These are phyloP conservation scores for Aspergillus fumigatus DNA, from an alignment of 2,329 filamentous ascomycete genomes.

Conservation along the genomic window DNA sequence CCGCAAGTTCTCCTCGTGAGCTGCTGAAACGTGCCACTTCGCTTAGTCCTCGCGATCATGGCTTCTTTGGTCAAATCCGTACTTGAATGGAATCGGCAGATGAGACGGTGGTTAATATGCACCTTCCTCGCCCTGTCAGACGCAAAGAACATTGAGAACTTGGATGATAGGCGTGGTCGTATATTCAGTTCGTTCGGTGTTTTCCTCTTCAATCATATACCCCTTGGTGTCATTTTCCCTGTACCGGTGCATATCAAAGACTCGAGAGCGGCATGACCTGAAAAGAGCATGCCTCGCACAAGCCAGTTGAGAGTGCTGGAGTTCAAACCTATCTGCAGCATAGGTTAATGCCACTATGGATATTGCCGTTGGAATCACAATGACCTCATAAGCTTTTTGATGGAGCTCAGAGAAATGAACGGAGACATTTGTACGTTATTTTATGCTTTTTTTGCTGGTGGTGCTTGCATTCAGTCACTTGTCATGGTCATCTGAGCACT, in stretches of 20 bases:
- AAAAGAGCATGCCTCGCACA: not conserved
- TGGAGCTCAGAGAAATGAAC: not conserved
- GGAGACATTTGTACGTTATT: not conserved
- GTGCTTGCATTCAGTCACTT: not conserved
- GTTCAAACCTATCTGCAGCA: not conserved
- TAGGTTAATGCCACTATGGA: not conserved
- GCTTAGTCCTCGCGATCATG: not conserved
- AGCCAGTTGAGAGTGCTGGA: not conserved
- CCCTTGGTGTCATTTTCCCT: not conserved
- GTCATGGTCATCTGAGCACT: not conserved
- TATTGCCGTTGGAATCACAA: not conserved
- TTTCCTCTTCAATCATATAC: conserved; percentile 4
- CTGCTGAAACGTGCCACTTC: not conserved
- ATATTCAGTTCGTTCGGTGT: not conserved
- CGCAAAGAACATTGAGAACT: not conserved
- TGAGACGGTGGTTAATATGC: not conserved
- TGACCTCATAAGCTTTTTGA: not conserved
- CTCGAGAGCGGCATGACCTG: not conserved
- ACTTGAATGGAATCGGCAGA: not conserved
- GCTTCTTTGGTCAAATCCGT: not conserved
- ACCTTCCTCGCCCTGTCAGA: not conserved
- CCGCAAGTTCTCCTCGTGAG: conserved; percentile 68
- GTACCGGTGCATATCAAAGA: not conserved
- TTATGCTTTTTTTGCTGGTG: not conserved
- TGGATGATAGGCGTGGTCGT: not conserved